Conservation (phyloP, 208 protist species). For the Leishmania guyanensis region DNA sequence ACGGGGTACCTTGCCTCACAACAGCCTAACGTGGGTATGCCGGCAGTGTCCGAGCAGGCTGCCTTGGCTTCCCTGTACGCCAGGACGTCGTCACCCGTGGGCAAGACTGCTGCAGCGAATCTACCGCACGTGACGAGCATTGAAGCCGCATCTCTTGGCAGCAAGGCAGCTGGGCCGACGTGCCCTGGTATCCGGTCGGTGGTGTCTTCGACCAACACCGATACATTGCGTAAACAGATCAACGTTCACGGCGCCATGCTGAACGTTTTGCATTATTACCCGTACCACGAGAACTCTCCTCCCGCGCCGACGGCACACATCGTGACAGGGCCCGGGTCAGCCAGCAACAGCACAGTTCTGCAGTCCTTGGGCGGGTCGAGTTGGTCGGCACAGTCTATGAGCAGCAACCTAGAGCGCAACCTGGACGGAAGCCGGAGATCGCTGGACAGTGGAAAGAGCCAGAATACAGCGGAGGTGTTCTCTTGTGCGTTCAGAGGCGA, state of each 20-base stretch:
- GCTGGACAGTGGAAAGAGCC: conserved; percentile 13
- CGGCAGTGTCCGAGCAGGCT: not conserved
- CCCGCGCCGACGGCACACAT: conserved; percentile 43
- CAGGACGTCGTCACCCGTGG: not conserved
- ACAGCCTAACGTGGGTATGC: not conserved
- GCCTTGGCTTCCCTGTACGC: not conserved
- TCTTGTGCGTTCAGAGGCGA: not conserved
- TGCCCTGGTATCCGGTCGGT: not conserved
- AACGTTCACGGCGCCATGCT: conserved; percentile 51
- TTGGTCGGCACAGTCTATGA: conserved; percentile 22
- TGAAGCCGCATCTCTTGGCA: not conserved
- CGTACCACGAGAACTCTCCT: conserved; percentile 35
- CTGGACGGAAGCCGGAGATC: conserved; percentile 22
- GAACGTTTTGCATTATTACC: conserved; percentile 38
- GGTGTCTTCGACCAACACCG: conserved; percentile 19
- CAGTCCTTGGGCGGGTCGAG: conserved; percentile 23
- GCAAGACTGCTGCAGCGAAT: not conserved
- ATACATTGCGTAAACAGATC: conserved; percentile 33
- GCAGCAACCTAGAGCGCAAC: conserved; percentile 3
- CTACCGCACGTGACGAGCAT: not conserved
- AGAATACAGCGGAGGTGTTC: conserved; percentile 1
- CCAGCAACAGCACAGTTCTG: conserved; percentile 10
- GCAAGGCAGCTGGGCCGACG: not conserved
- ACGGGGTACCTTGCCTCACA: not conserved
- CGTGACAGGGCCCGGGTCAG: conserved; percentile 26